phyloP scores from a whole-genome alignment of 2,329 filamentous ascomycete species.

The Pseudogymnoascus sp. region DNA sequence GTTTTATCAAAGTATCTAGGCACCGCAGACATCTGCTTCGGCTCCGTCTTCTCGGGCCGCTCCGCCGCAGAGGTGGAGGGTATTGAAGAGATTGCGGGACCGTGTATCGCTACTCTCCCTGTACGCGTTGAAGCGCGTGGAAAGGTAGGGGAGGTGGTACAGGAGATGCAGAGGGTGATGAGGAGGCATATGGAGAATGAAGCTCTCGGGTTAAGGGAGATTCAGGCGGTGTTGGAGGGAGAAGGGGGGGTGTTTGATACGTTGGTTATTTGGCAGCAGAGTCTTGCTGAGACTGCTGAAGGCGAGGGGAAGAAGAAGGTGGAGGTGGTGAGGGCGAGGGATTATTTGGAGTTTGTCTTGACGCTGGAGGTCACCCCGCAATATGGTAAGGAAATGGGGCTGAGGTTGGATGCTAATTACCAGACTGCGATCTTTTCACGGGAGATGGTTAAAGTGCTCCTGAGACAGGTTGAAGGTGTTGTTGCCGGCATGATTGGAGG shows the following conservation, averaged over 20 bases:
- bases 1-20: constrained; percentile 59
- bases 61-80: constrained; percentile 56
- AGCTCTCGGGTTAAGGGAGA: constrained; percentile 56
- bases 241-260: constrained; percentile 59
- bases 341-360: constrained; percentile 68
- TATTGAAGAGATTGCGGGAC: constrained; percentile 69
- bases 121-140: constrained; percentile 51
- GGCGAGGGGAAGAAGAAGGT: constrained; percentile 31
- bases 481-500: constrained; percentile 32
- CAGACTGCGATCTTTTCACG: constrained; percentile 45
- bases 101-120: constrained; percentile 70
- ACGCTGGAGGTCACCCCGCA: constrained; percentile 67
- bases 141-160: constrained; percentile 53
- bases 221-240: constrained; percentile 44
- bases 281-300: constrained; percentile 34
- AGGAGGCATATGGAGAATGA: constrained; percentile 57
- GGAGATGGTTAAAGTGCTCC: constrained; percentile 47
- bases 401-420: constrained; percentile 47
- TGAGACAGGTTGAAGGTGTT: constrained; percentile 53
- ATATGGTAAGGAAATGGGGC: constrained; percentile 14
- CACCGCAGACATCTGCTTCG: constrained; percentile 59
- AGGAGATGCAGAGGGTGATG: constrained; percentile 56
- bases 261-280: constrained; percentile 80
- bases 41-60: constrained; percentile 74
- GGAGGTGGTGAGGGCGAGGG: constrained; percentile 50